Evolutionary conservation across 2,329 filamentous ascomycete genomes (phyloP).

Genomic region (Sordariomycetes sp.): DNA sequence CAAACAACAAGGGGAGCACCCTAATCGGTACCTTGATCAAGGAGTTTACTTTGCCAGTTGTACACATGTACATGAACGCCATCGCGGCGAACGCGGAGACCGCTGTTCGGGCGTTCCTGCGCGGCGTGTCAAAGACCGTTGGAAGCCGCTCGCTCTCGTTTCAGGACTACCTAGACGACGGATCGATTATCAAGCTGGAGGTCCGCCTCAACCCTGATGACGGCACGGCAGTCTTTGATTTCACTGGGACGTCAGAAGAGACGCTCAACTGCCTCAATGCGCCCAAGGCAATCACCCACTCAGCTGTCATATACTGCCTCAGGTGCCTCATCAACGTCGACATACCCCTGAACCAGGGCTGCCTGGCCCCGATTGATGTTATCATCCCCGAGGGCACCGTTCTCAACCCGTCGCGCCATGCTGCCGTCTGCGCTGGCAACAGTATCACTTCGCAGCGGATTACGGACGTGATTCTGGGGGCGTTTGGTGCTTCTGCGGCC

Average conservation of each 20-base stretch:
- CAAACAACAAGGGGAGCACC: constrained; percentile 76
- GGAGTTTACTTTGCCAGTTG: constrained; percentile 64
- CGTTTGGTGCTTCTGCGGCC: constrained; percentile 61
- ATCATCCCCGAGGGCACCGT: constrained; percentile 59
- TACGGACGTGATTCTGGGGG: constrained; percentile 58
- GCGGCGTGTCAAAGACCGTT: constrained; percentile 42
- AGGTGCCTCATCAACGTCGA: constrained; percentile 71
- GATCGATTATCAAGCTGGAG: constrained; percentile 20
- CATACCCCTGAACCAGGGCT: constrained; percentile 81
- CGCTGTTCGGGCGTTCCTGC: constrained; percentile 8
- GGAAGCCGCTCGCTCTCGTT: constrained; percentile 39
- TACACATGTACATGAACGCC: constrained; percentile 21
- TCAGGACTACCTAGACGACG: constrained; percentile 24
- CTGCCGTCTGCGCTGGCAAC: constrained; percentile 13
- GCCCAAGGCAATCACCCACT: constrained; percentile 23
- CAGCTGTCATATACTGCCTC: constrained; percentile 76
- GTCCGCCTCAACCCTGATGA: constrained; percentile 18
- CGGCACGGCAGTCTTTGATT: constrained; percentile 24
- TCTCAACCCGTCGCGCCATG: constrained; percentile 13
- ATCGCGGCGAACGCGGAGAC: constrained; percentile 9
- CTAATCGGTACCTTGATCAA: constrained; percentile 62
- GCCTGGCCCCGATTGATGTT: constrained; percentile 65
- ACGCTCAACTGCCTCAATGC: constrained; percentile 23
- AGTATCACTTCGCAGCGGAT: constrained; percentile 13
- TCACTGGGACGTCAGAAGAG: constrained; percentile 22